Evolutionary conservation across 2,329 filamentous ascomycete genomes (phyloP), one percentile per base, ranked within the genome.

Genomic region (Epicoccum sorghinum): DNA sequence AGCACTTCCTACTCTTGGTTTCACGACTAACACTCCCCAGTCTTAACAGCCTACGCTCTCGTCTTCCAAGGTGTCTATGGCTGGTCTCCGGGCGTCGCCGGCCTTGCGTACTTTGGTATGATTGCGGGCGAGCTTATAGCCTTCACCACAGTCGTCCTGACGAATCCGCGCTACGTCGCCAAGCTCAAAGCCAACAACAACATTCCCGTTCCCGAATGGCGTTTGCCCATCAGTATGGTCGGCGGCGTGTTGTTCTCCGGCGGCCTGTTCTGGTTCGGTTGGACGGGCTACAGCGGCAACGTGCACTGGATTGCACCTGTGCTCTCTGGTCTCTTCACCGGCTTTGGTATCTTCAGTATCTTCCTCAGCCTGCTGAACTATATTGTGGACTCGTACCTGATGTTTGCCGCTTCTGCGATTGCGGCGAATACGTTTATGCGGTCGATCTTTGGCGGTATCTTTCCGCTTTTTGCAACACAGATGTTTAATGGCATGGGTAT

Each of bases 31-130:
- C 24, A 5, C 3, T 4, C 4, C n/a, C 4, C 14, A 55, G 93
- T 95, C 78, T 80, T 96, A 47, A 93, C 90, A 0, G 89, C 91
- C 1, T 96, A 96, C 65, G 88, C 89, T 0, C 83, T 95, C 39
- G 89, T 96, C 42, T 96, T 95, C 76, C 80, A 88, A 57, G 71
- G 75, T 2, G 81, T 92, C 4, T 89, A 96, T 72, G 82, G 83
- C 61, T 88, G 93, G 78, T 84, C 77, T 30, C 67, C 81, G 1
- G 92, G 92, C 52, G 75, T 90, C 14, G 83, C 86, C 4, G 92
- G 91, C 1, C 81, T 96, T 4, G 86, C 91, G 4, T 96, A 92
- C 73, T 90, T 96, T 65, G 92, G 91, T 49, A 90, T 96, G 87
- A 84, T 95, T 46, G 66, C 80, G 7, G 91, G 91, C 41, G 84